Conservation (phyloP, 78 protist species). For the Diacronema lutheri region DNA sequence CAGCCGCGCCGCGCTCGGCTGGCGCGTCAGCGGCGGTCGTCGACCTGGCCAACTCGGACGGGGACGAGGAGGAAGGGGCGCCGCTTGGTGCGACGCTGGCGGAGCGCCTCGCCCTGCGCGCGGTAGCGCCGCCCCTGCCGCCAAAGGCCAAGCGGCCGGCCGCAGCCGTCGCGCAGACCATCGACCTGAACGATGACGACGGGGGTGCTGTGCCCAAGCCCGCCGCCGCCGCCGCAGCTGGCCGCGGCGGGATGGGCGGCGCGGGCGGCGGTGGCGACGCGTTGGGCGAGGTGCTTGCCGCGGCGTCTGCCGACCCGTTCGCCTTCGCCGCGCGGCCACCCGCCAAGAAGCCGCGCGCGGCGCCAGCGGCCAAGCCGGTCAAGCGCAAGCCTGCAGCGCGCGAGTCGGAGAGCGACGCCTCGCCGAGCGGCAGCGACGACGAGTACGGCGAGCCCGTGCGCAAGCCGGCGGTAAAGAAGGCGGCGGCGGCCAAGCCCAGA, state of each 20-base stretch:
- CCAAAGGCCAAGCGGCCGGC: not conserved
- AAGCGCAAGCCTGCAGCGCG: too few species aligned
- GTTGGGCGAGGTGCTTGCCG: too few species aligned
- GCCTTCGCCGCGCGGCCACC: too few species aligned
- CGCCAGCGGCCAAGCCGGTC: too few species aligned
- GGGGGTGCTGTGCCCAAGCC: not conserved
- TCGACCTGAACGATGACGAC: too few species aligned
- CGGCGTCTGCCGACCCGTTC: too few species aligned
- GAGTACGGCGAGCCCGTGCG: too few species aligned
- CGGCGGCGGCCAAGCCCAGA: not conserved
- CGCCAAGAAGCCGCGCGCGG: not conserved
- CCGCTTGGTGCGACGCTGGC: too few species aligned
- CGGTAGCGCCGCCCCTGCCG: not conserved
- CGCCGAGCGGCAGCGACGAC: too few species aligned
- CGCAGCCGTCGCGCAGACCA: not conserved
- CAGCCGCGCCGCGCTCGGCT: not conserved
- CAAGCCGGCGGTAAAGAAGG: not conserved
- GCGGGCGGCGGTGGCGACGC: not conserved
- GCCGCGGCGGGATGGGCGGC: not conserved
- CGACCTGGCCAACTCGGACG: not conserved
- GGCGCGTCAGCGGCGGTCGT: not conserved
- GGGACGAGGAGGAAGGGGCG: not conserved
- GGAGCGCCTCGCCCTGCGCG: not conserved
- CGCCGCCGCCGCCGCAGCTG: not conserved
- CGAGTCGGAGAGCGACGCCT: too few species aligned